Conservation (phyloP, 2,329 filamentous ascomycete species). For the Fusarium sp. region DNA sequence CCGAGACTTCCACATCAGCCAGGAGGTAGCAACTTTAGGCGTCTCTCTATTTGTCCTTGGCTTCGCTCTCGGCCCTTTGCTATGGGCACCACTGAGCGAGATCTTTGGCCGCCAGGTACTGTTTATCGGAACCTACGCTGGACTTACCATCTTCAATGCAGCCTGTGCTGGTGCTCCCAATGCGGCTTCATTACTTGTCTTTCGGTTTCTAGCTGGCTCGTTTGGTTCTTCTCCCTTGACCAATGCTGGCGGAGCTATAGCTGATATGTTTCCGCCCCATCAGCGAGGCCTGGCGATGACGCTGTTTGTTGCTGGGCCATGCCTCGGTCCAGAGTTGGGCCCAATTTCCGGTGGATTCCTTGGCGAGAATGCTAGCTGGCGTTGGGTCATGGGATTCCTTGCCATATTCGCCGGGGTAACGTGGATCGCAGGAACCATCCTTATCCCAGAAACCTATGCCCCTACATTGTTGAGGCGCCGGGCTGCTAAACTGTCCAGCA, state of each 20-base stretch:
- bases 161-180: not conserved
- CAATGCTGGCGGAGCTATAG: not conserved
- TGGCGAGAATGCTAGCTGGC: not conserved
- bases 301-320: not conserved
- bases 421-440: not conserved
- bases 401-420: not conserved
- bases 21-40: not conserved
- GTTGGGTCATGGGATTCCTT: not conserved
- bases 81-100: not conserved
- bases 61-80: not conserved
- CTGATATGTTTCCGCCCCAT: not conserved
- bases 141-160: not conserved
- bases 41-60: not conserved
- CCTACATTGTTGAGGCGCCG: not conserved
- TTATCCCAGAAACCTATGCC: not conserved
- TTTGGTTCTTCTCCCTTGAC: not conserved
- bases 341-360: not conserved
- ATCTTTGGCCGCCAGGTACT: not conserved
- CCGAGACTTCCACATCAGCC: not conserved
- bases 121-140: not conserved
- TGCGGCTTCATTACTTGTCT: not conserved
- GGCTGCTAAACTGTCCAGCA: not conserved
- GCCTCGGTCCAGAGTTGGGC: not conserved
- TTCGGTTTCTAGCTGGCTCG: not conserved
- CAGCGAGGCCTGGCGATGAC: not conserved